These are phyloP conservation scores for Hypoxylon fragiforme DNA, from an alignment of 495 filamentous ascomycete species.

Conservation along the genomic window DNA sequence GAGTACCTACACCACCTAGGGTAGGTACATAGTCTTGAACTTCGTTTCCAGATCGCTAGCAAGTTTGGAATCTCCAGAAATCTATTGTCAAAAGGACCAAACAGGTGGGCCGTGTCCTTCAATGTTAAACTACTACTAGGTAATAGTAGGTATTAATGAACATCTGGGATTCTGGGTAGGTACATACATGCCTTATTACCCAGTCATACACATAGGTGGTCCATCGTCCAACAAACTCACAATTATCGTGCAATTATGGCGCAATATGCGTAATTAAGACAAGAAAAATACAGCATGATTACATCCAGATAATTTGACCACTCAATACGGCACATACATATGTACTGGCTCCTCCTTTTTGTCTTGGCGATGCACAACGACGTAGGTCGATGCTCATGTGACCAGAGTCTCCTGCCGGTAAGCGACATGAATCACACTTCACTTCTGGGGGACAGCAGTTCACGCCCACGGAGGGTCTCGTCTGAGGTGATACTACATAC, in stretches of 20 bases:
- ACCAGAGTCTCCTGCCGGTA: constrained; percentile 23
- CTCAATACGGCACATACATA: not conserved
- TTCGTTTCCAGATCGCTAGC: too few relatives aligned
- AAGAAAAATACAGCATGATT: constrained; percentile 5
- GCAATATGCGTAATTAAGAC: constrained; percentile 3
- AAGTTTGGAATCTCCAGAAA: too few relatives aligned
- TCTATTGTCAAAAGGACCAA: too few relatives aligned
- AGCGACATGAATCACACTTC: constrained; percentile 31
- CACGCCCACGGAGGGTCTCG: constrained; percentile 6
- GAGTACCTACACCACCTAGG: too few relatives aligned
- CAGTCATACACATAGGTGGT: too few relatives aligned
- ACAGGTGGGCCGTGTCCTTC: too few relatives aligned
- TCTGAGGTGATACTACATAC: constrained; percentile 26
- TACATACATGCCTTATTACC: too few relatives aligned
- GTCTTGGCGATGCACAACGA: constrained; percentile 15
- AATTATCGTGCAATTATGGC: constrained; percentile 11
- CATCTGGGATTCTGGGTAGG: not conserved
- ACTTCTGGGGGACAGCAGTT: constrained; percentile 14
- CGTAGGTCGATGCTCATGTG: constrained; percentile 25
- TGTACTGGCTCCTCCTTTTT: not conserved
- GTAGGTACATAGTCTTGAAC: too few relatives aligned
- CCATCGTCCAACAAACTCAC: constrained; percentile 12
- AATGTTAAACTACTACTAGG: too few relatives aligned
- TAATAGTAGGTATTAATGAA: too few relatives aligned
- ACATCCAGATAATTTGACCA: not conserved